phyloP scores from a whole-genome alignment of 345 rosid genomes.

The Dovyalis caffra region DNA sequence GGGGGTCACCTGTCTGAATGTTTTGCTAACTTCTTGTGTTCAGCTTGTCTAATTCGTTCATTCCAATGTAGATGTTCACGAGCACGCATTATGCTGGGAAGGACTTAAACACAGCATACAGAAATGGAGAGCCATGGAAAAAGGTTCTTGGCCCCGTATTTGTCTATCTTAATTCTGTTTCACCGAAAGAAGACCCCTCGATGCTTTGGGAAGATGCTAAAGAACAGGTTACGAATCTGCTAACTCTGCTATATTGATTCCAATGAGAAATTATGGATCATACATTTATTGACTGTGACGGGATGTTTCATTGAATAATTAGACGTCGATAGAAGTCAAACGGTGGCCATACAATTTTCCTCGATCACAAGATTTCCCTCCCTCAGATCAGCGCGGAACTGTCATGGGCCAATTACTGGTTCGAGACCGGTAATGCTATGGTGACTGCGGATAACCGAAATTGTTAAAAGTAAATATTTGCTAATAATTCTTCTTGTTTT shows the following conservation, averaged over 20 bases:
- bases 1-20: neutral
- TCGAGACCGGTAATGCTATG: constrained; percentile 10
- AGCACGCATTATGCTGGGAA: constrained; percentile 26
- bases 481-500: neutral
- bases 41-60: neutral
- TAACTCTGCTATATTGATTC: neutral
- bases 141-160: constrained; percentile 31
- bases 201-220: constrained; percentile 27
- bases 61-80: constrained; percentile 22
- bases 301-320: no score
- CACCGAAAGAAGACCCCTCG: neutral
- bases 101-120: constrained; percentile 19
- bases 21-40: neutral
- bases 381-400: constrained; percentile 15
- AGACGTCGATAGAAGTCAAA: constrained; percentile 19
- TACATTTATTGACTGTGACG: neutral
- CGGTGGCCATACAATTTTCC: constrained; percentile 28
- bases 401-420: constrained; percentile 18
- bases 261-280: neutral
- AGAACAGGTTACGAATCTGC: constrained; percentile 4
- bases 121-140: constrained; percentile 36
- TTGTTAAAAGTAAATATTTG: no score
- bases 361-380: constrained; percentile 23
- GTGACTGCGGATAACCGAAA: no score
- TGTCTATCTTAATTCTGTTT: constrained; percentile 54